A percentile compares a stretch with the other conserved stretches of the same genome.
Evolutionary conservation across 2,329 filamentous ascomycete species (phyloP).

Genomic region (Trichoderma atroviride): DNA sequence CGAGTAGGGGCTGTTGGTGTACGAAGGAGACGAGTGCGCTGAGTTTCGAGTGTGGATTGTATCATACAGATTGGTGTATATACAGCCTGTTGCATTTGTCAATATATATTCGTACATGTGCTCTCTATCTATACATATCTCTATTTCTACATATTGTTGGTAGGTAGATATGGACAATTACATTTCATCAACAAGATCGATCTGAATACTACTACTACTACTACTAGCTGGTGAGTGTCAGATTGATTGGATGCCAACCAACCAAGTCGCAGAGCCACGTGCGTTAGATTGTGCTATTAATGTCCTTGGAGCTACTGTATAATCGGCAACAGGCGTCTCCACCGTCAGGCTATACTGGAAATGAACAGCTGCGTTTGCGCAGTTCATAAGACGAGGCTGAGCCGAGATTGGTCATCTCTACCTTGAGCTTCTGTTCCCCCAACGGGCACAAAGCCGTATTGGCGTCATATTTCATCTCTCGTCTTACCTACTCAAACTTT

Average conservation of each 20-base stretch:
- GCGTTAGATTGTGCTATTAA: not conserved
- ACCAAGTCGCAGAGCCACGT: conserved; percentile 1
- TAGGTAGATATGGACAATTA: not conserved
- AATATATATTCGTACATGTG: not conserved
- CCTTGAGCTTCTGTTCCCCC: not conserved
- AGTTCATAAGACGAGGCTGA: conserved; percentile 2
- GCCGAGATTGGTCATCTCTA: conserved; percentile 10
- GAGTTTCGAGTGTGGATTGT: not conserved
- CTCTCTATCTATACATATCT: not conserved
- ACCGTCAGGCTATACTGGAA: not conserved
- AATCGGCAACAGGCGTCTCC: not conserved
- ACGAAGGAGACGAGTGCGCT: not conserved
- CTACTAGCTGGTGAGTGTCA: not conserved
- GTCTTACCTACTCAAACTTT: not conserved
- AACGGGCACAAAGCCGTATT: too few species aligned
- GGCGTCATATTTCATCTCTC: not conserved
- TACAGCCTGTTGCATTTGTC: not conserved
- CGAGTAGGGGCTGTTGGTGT: not conserved
- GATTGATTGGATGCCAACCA: conserved; percentile 5
- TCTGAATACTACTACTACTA: not conserved
- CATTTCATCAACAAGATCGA: not conserved
- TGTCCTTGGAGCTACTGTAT: not conserved
- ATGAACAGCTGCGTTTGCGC: not conserved
- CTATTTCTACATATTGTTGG: too few species aligned
- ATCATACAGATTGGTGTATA: not conserved